phyloP scores from a whole-genome alignment of 2,329 filamentous ascomycete species.

The Fusarium falciforme region DNA sequence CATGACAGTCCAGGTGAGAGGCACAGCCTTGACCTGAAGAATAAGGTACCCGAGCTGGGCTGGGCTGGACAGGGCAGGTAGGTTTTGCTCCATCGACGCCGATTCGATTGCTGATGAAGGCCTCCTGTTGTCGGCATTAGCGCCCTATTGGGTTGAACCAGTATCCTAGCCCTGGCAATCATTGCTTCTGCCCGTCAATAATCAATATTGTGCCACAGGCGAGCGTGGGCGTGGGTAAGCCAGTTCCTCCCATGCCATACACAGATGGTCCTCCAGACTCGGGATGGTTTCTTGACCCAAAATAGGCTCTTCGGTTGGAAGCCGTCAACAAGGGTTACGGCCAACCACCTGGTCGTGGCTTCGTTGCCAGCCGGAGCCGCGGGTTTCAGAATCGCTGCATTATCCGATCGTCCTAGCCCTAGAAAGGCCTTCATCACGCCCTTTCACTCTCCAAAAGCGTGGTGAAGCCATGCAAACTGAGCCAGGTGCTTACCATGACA shows the following conservation, averaged over 20 bases:
- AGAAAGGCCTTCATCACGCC: slow-evolving; percentile 3
- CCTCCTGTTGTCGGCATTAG: slow-evolving; percentile 20
- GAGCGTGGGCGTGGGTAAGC: not conserved
- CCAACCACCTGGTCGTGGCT: not conserved
- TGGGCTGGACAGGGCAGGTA: not conserved
- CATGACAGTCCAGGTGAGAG: slow-evolving; percentile 14
- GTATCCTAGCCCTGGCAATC: slow-evolving; percentile 8
- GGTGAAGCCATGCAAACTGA: not conserved
- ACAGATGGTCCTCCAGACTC: not conserved
- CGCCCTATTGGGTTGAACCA: slow-evolving; percentile 18
- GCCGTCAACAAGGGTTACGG: slow-evolving; percentile 1
- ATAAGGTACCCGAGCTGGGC: not conserved
- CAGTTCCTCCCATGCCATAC: not conserved
- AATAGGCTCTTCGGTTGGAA: not conserved
- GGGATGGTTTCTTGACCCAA: not conserved
- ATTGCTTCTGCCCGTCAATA: slow-evolving; percentile 27
- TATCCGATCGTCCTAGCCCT: slow-evolving; percentile 15
- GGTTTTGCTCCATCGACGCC: not conserved
- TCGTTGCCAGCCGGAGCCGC: not conserved
- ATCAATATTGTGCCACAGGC: slow-evolving; percentile 11
- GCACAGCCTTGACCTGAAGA: slow-evolving; percentile 10
- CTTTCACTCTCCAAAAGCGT: not conserved
- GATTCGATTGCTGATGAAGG: slow-evolving; percentile 8
- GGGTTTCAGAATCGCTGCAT: slow-evolving; percentile 25
- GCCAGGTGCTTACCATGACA: not conserved